Evolutionary conservation across 2,329 filamentous ascomycete species (phyloP).

Genomic region (Colletotrichum navitas): DNA sequence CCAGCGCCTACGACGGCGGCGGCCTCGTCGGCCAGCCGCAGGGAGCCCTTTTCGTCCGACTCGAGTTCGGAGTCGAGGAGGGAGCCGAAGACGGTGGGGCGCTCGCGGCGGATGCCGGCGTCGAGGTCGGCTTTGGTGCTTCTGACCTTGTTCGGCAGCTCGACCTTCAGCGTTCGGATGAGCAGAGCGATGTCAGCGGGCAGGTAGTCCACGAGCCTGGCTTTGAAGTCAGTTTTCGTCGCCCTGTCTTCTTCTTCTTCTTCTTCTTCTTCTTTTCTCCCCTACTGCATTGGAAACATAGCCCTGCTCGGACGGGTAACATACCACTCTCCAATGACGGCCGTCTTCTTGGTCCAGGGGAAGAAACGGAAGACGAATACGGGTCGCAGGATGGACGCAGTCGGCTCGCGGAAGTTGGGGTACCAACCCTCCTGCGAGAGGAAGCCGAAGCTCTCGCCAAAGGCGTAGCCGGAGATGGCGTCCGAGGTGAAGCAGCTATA

Average conservation of each 20-base stretch:
- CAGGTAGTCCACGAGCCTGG: slow-evolving; percentile 40
- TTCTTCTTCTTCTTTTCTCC: background rate
- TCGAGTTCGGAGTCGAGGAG: slow-evolving; percentile 42
- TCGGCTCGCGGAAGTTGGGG: slow-evolving; percentile 50
- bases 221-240: background rate
- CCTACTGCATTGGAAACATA: background rate
- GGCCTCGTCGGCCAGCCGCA: slow-evolving; percentile 40
- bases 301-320: background rate
- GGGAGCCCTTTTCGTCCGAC: slow-evolving; percentile 30
- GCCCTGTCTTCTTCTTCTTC: too few relatives aligned
- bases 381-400: slow-evolving; percentile 43
- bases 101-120: slow-evolving; percentile 40
- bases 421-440: slow-evolving; percentile 51
- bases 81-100: slow-evolving; percentile 41
- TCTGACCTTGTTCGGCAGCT: slow-evolving; percentile 39
- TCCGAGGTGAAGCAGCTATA: slow-evolving; percentile 57
- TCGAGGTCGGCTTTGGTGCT: slow-evolving; percentile 41
- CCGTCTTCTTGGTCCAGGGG: slow-evolving; percentile 43
- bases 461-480: slow-evolving; percentile 54
- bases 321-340: slow-evolving; percentile 40
- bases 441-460: slow-evolving; percentile 54
- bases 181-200: slow-evolving; percentile 40
- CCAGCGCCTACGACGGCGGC: slow-evolving; percentile 40
- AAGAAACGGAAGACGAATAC: slow-evolving; percentile 47
- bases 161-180: slow-evolving; percentile 40